Conservation (phyloP, 164 flowering plant genomes). For the Stephania yunnanensis region DNA sequence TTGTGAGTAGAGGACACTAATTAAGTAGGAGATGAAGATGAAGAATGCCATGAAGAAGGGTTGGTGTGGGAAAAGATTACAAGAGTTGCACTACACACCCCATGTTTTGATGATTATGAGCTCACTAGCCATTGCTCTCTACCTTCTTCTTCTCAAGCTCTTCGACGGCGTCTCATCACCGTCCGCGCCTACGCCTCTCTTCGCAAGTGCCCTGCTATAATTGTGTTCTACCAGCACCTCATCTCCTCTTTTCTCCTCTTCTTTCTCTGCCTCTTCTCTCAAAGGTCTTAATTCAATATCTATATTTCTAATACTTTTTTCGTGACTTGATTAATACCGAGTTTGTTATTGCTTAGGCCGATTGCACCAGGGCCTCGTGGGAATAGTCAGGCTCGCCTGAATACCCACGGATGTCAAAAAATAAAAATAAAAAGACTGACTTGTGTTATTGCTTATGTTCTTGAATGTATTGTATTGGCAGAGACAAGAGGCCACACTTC, state of each 20-base stretch:
- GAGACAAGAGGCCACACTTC: conserved; percentile 10
- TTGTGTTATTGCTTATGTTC: no score
- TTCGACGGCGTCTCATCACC: neutral
- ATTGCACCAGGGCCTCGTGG: no score
- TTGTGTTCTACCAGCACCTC: conserved; percentile 12
- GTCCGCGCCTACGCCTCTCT: no score
- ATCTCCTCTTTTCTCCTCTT: conserved; percentile 8
- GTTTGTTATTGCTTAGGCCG: no score
- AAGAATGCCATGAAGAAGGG: neutral
- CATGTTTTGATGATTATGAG: conserved; percentile 4
- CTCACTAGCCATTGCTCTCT: neutral
- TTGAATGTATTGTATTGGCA: neutral
- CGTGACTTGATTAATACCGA: no score
- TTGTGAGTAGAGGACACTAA: no score
- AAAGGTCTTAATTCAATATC: conserved; percentile 2
- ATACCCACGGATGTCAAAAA: no score
- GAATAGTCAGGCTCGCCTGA: no score
- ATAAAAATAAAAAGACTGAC: no score
- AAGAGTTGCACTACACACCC: neutral
- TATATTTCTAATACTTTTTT: no score
- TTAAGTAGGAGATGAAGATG: neutral
- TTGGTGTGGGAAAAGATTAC: neutral
- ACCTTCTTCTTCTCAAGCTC: conserved; percentile 4
- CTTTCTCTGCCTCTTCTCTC: conserved; percentile 1
- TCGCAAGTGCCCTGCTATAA: neutral